Evolutionary conservation across 306 rosid genomes (phyloP).

Genomic region (Amphicarpaea edgeworthii): DNA sequence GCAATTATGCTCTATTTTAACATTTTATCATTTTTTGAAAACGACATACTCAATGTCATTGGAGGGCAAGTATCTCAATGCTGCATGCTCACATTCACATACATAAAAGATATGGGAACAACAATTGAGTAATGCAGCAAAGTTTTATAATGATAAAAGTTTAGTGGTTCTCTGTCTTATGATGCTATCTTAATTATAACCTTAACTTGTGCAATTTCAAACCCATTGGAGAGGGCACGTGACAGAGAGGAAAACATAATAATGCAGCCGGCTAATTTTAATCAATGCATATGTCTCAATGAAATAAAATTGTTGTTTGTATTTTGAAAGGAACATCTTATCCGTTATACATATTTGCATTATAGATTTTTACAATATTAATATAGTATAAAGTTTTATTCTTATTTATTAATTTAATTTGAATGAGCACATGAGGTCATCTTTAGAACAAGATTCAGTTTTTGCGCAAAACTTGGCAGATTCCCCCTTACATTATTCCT

Average conservation of each 20-base stretch:
- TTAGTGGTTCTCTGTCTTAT: constrained; percentile 11
- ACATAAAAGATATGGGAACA: constrained; percentile 25
- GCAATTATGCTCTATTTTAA: constrained; percentile 1
- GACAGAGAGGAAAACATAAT: constrained; percentile 28
- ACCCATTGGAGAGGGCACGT: constrained; percentile 33
- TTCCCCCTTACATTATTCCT: constrained; percentile 78
- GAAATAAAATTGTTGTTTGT: constrained; percentile 24
- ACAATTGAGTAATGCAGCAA: not conserved
- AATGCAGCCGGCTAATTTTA: not conserved
- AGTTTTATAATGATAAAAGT: constrained; percentile 7
- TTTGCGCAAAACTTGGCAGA: constrained; percentile 76
- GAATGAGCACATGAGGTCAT: constrained; percentile 55
- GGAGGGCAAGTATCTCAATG: not conserved
- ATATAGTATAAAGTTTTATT: not conserved
- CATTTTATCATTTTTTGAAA: not conserved
- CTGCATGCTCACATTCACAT: constrained; percentile 23
- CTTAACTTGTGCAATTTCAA: constrained; percentile 9
- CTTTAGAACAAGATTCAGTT: constrained; percentile 60
- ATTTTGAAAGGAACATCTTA: constrained; percentile 38
- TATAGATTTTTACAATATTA: not conserved
- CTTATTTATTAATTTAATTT: not conserved
- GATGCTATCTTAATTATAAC: not conserved
- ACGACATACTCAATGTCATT: constrained; percentile 19
- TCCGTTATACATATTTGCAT: constrained; percentile 28
- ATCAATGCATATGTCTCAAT: not conserved